phyloP scores from a whole-genome alignment of 169 alveolate genomes.

The Cryptosporidium xiaoi region DNA sequence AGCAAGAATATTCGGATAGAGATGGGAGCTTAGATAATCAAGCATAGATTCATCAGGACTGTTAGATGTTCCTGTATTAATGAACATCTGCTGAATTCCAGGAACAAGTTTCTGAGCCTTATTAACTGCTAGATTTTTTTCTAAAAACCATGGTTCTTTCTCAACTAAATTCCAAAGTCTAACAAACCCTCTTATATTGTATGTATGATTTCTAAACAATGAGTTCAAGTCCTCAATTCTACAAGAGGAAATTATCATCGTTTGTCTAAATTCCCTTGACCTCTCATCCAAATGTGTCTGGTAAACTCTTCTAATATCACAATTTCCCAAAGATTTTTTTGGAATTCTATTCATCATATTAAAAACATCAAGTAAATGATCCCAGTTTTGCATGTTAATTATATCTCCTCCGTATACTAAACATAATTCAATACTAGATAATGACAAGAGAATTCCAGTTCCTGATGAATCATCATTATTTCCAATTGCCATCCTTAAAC shows the following conservation, averaged over 20 bases:
- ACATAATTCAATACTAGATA: constrained; percentile 88
- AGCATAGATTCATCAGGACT: constrained; percentile 37
- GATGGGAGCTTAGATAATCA: constrained; percentile 9
- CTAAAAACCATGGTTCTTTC: neutral
- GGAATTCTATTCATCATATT: constrained; percentile 80
- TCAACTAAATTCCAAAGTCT: constrained; percentile 68
- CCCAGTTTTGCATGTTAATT: constrained; percentile 89
- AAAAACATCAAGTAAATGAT: constrained; percentile 79
- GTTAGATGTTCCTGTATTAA: constrained; percentile 30
- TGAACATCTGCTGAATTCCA: constrained; percentile 54
- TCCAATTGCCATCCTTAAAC: constrained; percentile 81
- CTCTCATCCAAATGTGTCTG: constrained; percentile 79
- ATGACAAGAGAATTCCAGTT: constrained; percentile 78
- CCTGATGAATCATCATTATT: constrained; percentile 58
- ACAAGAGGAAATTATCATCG: constrained; percentile 56
- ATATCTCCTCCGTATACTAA: constrained; percentile 86
- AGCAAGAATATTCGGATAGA: constrained; percentile 68
- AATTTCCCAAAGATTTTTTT: constrained; percentile 79
- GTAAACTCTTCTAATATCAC: constrained; percentile 80
- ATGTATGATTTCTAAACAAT: constrained; percentile 53
- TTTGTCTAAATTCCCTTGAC: constrained; percentile 79
- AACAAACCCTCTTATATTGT: constrained; percentile 76
- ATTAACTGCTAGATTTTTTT: constrained; percentile 19
- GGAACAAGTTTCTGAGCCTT: constrained; percentile 38
- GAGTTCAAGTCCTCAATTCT: constrained; percentile 50